Conservation (phyloP, 768 basidiomycete species). For the Calocybe gangraenosa region DNA sequence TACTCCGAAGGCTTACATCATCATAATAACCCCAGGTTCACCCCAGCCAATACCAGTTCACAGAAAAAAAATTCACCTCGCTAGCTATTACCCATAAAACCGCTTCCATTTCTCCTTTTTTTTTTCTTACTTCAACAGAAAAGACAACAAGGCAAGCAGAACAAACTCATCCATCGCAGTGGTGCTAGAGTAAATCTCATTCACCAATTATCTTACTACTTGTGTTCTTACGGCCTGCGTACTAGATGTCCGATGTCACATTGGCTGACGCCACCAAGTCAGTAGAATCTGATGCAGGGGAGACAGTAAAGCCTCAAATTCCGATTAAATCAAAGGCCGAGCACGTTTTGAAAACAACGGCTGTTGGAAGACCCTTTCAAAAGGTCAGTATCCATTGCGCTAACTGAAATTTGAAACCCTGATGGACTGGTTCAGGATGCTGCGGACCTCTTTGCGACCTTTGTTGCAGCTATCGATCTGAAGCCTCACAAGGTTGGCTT, state of each 20-base stretch:
- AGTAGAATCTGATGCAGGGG: neutral
- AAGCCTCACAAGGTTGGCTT: constrained; percentile 12
- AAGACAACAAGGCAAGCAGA: no score
- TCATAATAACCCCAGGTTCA: no score
- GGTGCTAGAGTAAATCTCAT: no score
- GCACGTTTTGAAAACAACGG: constrained; percentile 11
- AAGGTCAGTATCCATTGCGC: constrained; percentile 3
- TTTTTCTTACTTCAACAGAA: no score
- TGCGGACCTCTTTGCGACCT: constrained; percentile 14
- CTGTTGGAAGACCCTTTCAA: constrained; percentile 12
- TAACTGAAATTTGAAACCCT: neutral
- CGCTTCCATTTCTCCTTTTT: no score
- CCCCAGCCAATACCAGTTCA: constrained; percentile 3
- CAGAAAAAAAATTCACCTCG: neutral
- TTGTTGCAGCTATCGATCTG: constrained; percentile 11
- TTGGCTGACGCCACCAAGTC: constrained; percentile 2
- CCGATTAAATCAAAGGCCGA: neutral
- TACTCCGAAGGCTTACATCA: no score
- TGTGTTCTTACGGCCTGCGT: neutral
- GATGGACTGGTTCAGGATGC: constrained; percentile 6
- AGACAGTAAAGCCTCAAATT: neutral
- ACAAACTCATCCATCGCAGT: no score
- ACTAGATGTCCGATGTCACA: constrained; percentile 3
- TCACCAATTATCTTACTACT: no score
- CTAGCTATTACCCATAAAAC: no score